Conservation (phyloP, 495 filamentous ascomycete species). For the Talaromyces liani region DNA sequence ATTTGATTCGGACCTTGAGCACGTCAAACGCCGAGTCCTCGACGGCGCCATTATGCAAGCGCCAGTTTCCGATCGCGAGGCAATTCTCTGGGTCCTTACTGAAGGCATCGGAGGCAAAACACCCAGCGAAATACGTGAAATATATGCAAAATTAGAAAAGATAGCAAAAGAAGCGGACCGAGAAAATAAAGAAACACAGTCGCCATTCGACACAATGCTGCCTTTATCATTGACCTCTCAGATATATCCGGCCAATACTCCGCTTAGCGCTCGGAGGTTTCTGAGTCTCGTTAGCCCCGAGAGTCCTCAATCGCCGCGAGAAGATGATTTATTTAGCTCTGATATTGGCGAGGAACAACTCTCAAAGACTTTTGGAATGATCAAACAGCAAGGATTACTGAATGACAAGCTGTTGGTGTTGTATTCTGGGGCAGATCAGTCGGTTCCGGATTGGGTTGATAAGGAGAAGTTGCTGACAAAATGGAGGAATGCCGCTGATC, state of each 20-base stretch:
- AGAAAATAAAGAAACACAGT: slow-evolving; percentile 14
- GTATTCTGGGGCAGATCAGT: slow-evolving; percentile 64
- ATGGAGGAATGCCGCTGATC: slow-evolving; percentile 55
- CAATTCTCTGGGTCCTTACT: slow-evolving; percentile 35
- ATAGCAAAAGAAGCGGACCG: slow-evolving; percentile 19
- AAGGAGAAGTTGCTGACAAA: slow-evolving; percentile 51
- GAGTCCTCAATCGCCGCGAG: slow-evolving; percentile 45
- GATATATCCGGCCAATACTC: slow-evolving; percentile 33
- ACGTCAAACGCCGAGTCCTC: slow-evolving; percentile 33
- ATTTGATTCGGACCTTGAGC: slow-evolving; percentile 23
- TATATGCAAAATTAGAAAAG: slow-evolving; percentile 23
- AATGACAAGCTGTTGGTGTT: slow-evolving; percentile 40
- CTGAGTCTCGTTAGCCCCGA: slow-evolving; percentile 52
- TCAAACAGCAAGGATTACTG: slow-evolving; percentile 45
- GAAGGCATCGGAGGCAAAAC: slow-evolving; percentile 25
- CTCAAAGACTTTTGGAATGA: slow-evolving; percentile 52
- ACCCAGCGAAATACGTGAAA: slow-evolving; percentile 17
- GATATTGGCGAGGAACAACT: slow-evolving; percentile 57
- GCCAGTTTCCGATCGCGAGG: slow-evolving; percentile 71
- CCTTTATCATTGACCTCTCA: slow-evolving; percentile 27
- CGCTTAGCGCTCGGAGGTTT: slow-evolving; percentile 60
- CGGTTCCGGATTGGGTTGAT: slow-evolving; percentile 56
- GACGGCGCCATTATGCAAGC: slow-evolving; percentile 83
- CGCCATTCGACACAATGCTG: slow-evolving; percentile 23
- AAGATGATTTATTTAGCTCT: slow-evolving; percentile 83